Evolutionary conservation across 2,329 filamentous ascomycete genomes (phyloP).

Genomic region (Capronia epimyces): DNA sequence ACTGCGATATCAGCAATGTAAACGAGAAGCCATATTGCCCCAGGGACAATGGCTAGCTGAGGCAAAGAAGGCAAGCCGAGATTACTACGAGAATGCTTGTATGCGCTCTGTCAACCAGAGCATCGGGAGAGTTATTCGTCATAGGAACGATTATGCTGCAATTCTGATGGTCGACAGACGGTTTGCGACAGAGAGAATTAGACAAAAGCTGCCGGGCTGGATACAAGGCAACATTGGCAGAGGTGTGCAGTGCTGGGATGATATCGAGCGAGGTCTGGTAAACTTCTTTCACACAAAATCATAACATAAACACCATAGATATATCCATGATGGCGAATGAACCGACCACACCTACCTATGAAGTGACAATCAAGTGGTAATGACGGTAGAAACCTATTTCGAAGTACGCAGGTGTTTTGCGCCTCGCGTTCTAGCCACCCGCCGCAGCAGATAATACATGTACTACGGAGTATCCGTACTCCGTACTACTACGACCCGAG

Average conservation of each 20-base stretch:
- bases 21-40: slow-evolving; percentile 12
- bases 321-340: not conserved
- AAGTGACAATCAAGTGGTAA: no score
- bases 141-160: slow-evolving; percentile 80
- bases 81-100: slow-evolving; percentile 90
- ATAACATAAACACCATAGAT: not conserved
- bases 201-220: slow-evolving; percentile 79
- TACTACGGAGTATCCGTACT: no score
- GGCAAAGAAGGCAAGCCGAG: slow-evolving; percentile 54
- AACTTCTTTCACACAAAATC: slow-evolving; percentile 47
- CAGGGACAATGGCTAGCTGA: slow-evolving; percentile 28
- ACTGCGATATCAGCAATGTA: slow-evolving; percentile 21
- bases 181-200: slow-evolving; percentile 69
- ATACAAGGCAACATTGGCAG: slow-evolving; percentile 65
- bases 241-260: slow-evolving; percentile 50
- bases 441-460: no score
- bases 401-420: not conserved
- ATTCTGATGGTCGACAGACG: slow-evolving; percentile 80
- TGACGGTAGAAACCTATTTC: not conserved
- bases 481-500: not conserved
- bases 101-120: slow-evolving; percentile 98
- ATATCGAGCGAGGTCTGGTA: slow-evolving; percentile 55
- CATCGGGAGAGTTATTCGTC: slow-evolving; percentile 85
- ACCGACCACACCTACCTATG: no score
- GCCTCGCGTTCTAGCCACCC: not conserved